phyloP scores from a whole-genome alignment of 768 basidiomycete species.

The Suillus clintonianus region DNA sequence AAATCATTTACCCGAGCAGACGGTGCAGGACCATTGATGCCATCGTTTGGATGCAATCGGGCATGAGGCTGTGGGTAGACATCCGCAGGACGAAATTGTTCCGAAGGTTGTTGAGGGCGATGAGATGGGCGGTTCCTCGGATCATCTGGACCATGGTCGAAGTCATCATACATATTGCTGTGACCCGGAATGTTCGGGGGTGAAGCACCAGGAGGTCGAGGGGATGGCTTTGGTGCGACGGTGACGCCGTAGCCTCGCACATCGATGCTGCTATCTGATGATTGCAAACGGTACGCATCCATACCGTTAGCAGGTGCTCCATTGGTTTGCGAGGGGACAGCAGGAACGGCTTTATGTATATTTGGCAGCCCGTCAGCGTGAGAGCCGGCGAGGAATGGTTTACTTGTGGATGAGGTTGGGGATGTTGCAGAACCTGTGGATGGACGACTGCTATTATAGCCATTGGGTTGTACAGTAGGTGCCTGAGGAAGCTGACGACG shows the following conservation, averaged over 20 bases:
- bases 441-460: constrained; percentile 15
- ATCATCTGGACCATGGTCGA: not conserved
- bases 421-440: constrained; percentile 24
- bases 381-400: constrained; percentile 4
- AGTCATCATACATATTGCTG: constrained; percentile 20
- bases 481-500: constrained; percentile 32
- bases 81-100: constrained; percentile 23
- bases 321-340: constrained; percentile 22
- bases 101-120: constrained; percentile 19
- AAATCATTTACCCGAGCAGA: constrained; percentile 21
- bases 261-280: constrained; percentile 13
- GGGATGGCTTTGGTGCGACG: constrained; percentile 20
- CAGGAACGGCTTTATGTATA: constrained; percentile 33
- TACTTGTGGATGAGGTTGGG: constrained; percentile 15
- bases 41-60: constrained; percentile 17
- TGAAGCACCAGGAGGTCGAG: constrained; percentile 30
- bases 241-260: constrained; percentile 10
- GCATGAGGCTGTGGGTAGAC: constrained; percentile 10
- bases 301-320: constrained; percentile 3
- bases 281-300: constrained; percentile 10
- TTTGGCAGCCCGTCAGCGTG: constrained; percentile 23
- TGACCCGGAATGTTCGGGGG: constrained; percentile 29
- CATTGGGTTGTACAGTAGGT: constrained; percentile 18
- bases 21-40: constrained; percentile 4
- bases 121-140: constrained; percentile 15